A percentile compares a stretch with the other conserved stretches of the same genome.
phyloP scores from a whole-genome alignment of 2,329 filamentous ascomycete genomes.

The Metarhizium humberi region DNA sequence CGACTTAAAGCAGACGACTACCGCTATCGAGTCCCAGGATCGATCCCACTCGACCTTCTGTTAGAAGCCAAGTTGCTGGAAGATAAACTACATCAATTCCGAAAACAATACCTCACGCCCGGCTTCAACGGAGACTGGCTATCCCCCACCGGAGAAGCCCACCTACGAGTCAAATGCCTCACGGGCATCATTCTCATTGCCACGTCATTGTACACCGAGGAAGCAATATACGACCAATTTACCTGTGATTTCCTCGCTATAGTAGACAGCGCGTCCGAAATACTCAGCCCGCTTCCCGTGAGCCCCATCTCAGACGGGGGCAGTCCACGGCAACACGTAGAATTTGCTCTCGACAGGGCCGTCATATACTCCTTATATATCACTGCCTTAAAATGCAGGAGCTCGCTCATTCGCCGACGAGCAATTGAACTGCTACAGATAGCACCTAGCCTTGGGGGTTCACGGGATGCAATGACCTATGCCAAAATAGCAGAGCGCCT shows the following conservation, averaged over 20 bases:
- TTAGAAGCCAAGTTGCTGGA: conserved; percentile 5
- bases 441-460: conserved; percentile 4
- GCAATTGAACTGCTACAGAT: conserved; percentile 6
- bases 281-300: neutral
- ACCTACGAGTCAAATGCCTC: conserved; percentile 9
- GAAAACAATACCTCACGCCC: neutral
- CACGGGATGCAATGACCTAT: conserved; percentile 6
- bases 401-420: conserved; percentile 6
- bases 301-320: neutral
- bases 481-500: conserved; percentile 6
- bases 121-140: conserved; percentile 1
- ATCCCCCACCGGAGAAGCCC: conserved; percentile 1
- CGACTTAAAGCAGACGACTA: conserved; percentile 6
- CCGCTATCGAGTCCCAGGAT: conserved; percentile 3
- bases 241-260: conserved; percentile 6
- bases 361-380: conserved; percentile 10
- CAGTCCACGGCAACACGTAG: neutral
- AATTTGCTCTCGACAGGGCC: conserved; percentile 8
- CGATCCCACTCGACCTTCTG: conserved; percentile 3
- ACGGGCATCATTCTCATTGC: conserved; percentile 5
- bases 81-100: conserved; percentile 3
- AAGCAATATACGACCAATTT: conserved; percentile 8
- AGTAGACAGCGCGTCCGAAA: conserved; percentile 4
- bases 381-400: conserved; percentile 9
- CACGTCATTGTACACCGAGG: conserved; percentile 7